Percentiles rank a stretch among this genome's conserved stretches.
These are phyloP conservation scores for Cucumis cinereus DNA, from an alignment of 306 rosid genomes.

Conservation along the genomic window DNA sequence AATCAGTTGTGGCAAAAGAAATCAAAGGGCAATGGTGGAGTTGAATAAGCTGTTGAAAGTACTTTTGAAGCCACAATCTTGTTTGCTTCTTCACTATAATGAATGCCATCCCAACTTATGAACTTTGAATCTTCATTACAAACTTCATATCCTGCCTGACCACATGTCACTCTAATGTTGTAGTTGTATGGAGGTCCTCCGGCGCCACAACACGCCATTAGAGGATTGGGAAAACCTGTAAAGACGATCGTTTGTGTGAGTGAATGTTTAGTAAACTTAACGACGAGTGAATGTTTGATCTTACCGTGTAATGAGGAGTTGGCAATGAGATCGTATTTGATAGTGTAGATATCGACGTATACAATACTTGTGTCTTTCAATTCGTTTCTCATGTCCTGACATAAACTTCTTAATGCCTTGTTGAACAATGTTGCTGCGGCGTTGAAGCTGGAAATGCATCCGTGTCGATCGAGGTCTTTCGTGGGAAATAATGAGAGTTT, in stretches of 20 bases:
- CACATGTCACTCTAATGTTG: slow-evolving; percentile 49
- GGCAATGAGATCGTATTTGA: slow-evolving; percentile 63
- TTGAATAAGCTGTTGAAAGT: slow-evolving; percentile 50
- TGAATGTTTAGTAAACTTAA: neutral
- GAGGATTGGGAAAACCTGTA: slow-evolving; percentile 61
- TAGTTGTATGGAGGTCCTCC: slow-evolving; percentile 95
- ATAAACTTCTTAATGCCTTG: slow-evolving; percentile 34
- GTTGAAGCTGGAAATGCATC: slow-evolving; percentile 66
- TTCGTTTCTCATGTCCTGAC: slow-evolving; percentile 34
- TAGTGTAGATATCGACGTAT: slow-evolving; percentile 63
- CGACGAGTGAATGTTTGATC: neutral
- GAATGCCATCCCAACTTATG: slow-evolving; percentile 82
- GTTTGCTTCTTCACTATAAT: slow-evolving; percentile 72
- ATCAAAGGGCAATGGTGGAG: slow-evolving; percentile 49
- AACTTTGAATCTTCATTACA: slow-evolving; percentile 44
- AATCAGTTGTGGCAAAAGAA: slow-evolving; percentile 49
- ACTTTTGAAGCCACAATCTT: slow-evolving; percentile 41
- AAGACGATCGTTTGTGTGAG: neutral
- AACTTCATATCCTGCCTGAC: slow-evolving; percentile 58
- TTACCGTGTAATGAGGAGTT: slow-evolving; percentile 60
- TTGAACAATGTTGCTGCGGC: slow-evolving; percentile 64
- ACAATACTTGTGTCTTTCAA: slow-evolving; percentile 52
- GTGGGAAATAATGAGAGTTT: slow-evolving; percentile 32
- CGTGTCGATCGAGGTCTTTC: slow-evolving; percentile 42
- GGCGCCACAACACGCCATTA: slow-evolving; percentile 76